Conservation (phyloP, 768 basidiomycete species). For the Trametes meyenii region DNA sequence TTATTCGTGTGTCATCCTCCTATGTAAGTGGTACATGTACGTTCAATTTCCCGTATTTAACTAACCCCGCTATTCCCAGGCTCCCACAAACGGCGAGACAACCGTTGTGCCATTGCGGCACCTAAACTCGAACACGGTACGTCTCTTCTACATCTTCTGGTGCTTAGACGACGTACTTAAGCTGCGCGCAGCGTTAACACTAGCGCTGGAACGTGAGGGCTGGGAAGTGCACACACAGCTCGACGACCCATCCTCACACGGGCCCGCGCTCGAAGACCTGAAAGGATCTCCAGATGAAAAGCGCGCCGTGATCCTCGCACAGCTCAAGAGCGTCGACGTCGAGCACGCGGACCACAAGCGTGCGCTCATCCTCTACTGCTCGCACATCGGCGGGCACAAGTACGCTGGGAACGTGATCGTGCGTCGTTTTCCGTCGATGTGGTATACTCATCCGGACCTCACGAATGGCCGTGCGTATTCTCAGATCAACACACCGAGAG, state of each 20-base stretch:
- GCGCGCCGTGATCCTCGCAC: constrained; percentile 54
- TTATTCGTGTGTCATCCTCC: constrained; percentile 85
- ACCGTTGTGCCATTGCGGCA: constrained; percentile 86
- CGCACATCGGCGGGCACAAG: constrained; percentile 93
- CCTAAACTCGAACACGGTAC: constrained; percentile 78
- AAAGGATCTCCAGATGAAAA: constrained; percentile 44
- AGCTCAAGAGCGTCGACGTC: constrained; percentile 52
- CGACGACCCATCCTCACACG: constrained; percentile 50
- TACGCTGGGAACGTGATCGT: constrained; percentile 92
- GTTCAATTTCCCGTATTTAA: neutral
- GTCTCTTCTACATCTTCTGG: constrained; percentile 19
- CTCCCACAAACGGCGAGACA: constrained; percentile 92
- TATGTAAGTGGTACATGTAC: constrained; percentile 62
- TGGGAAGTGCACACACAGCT: constrained; percentile 80
- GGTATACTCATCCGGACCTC: neutral
- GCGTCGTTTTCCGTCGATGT: constrained; percentile 39
- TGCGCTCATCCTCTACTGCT: constrained; percentile 83
- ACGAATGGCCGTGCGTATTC: constrained; percentile 5
- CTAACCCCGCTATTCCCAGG: constrained; percentile 46
- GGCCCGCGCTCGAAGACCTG: constrained; percentile 61
- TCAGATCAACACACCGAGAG: constrained; percentile 86
- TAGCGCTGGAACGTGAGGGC: constrained; percentile 62
- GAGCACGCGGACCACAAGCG: constrained; percentile 51
- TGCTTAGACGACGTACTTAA: neutral
- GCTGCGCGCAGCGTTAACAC: constrained; percentile 55